phyloP scores from a whole-genome alignment of 345 rosid genomes.

The Capsella bursapastoris region DNA sequence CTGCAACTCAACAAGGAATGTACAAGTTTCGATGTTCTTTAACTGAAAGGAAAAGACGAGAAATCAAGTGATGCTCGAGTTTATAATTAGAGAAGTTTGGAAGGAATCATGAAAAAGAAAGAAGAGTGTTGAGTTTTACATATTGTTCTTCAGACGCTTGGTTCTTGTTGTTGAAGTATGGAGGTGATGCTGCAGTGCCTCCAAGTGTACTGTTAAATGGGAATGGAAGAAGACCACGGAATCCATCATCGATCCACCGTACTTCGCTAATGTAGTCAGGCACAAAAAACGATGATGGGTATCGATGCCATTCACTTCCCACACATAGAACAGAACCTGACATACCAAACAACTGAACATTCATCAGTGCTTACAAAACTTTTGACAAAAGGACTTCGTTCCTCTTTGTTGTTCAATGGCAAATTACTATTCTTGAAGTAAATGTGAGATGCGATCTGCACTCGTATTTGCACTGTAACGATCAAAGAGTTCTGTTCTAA shows the following conservation, averaged over 20 bases:
- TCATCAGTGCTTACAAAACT: not conserved
- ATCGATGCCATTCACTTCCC: slow-evolving; percentile 99
- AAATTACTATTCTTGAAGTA: not conserved
- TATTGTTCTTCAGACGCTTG: slow-evolving; percentile 84
- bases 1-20: slow-evolving; percentile 88
- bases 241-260: slow-evolving; percentile 95
- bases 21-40: slow-evolving; percentile 65
- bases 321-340: slow-evolving; percentile 90
- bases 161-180: slow-evolving; percentile 89
- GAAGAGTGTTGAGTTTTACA: slow-evolving; percentile 46
- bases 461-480: slow-evolving; percentile 3
- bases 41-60: slow-evolving; percentile 51
- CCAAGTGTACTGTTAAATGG: slow-evolving; percentile 86
- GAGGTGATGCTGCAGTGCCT: slow-evolving; percentile 90
- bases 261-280: slow-evolving; percentile 74
- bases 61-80: not conserved
- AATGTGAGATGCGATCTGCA: slow-evolving; percentile 17
- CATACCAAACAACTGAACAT: slow-evolving; percentile 19
- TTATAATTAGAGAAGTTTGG: not conserved
- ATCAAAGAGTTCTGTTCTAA: slow-evolving; percentile 4
- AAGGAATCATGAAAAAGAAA: not conserved
- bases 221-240: slow-evolving; percentile 91
- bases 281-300: slow-evolving; percentile 89
- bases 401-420: not conserved
- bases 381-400: not conserved